Percentiles rank a stretch among this genome's conserved stretches.
These are phyloP conservation scores for Corchorus olitorius DNA, from an alignment of 345 rosid genomes.

Conservation along the genomic window DNA sequence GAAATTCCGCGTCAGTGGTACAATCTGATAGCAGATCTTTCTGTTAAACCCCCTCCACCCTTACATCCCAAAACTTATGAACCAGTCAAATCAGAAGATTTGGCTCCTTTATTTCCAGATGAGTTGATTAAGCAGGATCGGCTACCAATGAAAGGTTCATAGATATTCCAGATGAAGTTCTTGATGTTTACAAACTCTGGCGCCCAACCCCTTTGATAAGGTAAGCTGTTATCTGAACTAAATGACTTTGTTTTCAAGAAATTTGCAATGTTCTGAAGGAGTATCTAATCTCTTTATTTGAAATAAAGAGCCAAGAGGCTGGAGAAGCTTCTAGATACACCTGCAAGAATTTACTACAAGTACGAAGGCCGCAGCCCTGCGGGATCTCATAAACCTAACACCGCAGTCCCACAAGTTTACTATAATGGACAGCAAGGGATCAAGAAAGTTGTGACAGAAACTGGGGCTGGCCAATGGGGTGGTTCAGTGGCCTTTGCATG, in stretches of 20 bases:
- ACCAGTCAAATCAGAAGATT: constrained; percentile 73
- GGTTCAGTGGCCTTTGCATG: constrained; percentile 87
- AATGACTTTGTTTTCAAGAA: neutral
- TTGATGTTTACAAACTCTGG: constrained; percentile 82
- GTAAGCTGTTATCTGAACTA: constrained; percentile 34
- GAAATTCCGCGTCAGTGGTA: constrained; percentile 73
- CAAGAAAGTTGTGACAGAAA: constrained; percentile 85
- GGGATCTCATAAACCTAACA: constrained; percentile 96
- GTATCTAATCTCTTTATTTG: constrained; percentile 18
- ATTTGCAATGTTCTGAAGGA: neutral
- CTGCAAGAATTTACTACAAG: constrained; percentile 91
- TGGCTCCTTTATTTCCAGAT: constrained; percentile 75
- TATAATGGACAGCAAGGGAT: constrained; percentile 77
- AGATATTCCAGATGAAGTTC: constrained; percentile 87
- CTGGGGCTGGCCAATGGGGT: constrained; percentile 99
- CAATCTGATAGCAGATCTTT: constrained; percentile 79
- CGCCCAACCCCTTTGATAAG: constrained; percentile 95
- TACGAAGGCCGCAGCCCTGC: constrained; percentile 97
- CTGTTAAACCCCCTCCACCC: constrained; percentile 79
- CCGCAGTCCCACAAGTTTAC: constrained; percentile 85
- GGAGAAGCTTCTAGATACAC: constrained; percentile 87
- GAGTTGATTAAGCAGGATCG: constrained; percentile 91
- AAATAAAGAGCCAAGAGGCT: constrained; percentile 82
- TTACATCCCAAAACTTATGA: constrained; percentile 77
- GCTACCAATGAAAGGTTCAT: constrained; percentile 63